A percentile compares a stretch with the other conserved stretches of the same genome.
phyloP scores from a whole-genome alignment of 2,329 filamentous ascomycete species.

The Didymella keratinophila region DNA sequence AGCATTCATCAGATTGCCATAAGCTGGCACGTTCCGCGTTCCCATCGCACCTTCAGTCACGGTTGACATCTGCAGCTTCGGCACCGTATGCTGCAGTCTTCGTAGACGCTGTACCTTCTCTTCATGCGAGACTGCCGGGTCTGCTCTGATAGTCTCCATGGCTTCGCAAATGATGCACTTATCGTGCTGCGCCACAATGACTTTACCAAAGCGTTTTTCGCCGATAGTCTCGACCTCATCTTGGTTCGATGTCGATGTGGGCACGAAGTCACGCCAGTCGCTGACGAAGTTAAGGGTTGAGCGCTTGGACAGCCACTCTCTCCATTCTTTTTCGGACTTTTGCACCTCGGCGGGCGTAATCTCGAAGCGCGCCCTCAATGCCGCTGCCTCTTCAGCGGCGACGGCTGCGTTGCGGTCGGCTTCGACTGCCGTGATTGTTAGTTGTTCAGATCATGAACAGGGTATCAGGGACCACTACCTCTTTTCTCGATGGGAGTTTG shows the following conservation, averaged over 20 bases:
- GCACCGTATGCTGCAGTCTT: background rate
- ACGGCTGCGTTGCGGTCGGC: background rate
- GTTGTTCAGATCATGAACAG: background rate
- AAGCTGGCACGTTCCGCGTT: background rate
- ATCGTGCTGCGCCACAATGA: background rate
- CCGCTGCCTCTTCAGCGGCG: too few species aligned
- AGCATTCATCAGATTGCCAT: background rate
- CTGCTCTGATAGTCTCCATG: background rate
- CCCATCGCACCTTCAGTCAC: background rate
- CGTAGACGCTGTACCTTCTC: background rate
- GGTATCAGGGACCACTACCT: background rate
- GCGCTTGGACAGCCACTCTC: background rate
- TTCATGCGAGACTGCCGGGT: background rate
- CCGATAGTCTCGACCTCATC: background rate
- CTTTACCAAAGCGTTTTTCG: conserved; percentile 3
- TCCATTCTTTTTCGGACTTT: background rate
- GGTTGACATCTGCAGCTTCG: background rate
- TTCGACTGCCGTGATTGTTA: background rate
- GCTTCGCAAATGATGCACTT: background rate
- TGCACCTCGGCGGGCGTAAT: background rate
- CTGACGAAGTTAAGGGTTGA: background rate
- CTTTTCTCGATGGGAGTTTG: too few species aligned
- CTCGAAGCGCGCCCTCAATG: background rate
- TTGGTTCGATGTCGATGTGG: background rate
- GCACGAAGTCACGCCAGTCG: background rate